Evolutionary conservation across 768 basidiomycete species (phyloP), one percentile per base, ranked within the genome.

Genomic region (Lactarius indigo): DNA sequence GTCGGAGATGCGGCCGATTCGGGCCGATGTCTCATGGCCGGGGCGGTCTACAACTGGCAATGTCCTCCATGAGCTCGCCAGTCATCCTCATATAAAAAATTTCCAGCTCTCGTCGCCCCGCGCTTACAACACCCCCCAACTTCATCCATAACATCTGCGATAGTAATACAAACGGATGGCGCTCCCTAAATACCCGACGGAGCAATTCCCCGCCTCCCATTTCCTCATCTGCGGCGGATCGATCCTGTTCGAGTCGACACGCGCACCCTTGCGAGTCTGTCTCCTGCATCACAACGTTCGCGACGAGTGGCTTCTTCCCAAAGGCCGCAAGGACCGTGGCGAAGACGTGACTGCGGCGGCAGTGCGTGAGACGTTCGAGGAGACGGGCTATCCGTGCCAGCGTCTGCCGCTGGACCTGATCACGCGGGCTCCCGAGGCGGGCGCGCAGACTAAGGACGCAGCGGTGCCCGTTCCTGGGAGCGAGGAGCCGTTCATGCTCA

Each of bases 351-450:
- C 83, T 63, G 69, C 64, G 1, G 78, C 87, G 2, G 87, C 87
- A 0, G 67, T 85, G 6, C 79, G 88, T 20, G 87, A 89, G 75
- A 86, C 86, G 0, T 86, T 79, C 72, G 88, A 87, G 71, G 87
- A 88, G 76, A 88, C 86, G 0, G 87, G 86, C 6, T 88, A 84
- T 69, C 75, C 74, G 5, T 87, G 87, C 73, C 71, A 74, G 26
- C 74, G 85, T 42, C 79, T 85, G 68, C 82, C 84, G 1, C 75
- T 79, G 57, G 77, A 75, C 56, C 81, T 88, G 79, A 72, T 76
- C 57, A 88, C 86, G 18, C 81, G 84, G n/a, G 87, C 86, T 5
- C 84, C 86, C 2, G 68, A 71, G 23, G 77, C 83, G 0, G 81
- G 83, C 55, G 60, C 73, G n/a, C 76, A 82, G 57, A 77, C 78